Evolutionary conservation across 352 stramenopile genomes (phyloP).

Genomic region (Paralagenidium karlingii): DNA sequence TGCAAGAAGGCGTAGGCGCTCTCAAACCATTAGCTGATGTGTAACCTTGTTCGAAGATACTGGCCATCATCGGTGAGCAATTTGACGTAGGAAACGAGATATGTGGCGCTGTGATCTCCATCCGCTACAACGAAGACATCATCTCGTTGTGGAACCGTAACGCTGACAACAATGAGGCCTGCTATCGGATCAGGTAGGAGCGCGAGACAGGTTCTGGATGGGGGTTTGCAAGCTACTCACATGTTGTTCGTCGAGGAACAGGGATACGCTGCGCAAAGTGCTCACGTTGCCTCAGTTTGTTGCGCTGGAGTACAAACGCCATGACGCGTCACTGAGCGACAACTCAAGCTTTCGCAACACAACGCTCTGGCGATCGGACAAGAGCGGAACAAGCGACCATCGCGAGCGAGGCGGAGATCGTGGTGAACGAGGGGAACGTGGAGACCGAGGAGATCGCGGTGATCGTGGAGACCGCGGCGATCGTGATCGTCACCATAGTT

Average conservation of each 20-base stretch:
- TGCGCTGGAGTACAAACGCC: slow-evolving; percentile 86
- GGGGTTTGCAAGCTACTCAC: neutral
- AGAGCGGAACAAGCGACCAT: slow-evolving; percentile 15
- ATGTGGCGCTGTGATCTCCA: slow-evolving; percentile 83
- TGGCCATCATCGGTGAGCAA: slow-evolving; percentile 90
- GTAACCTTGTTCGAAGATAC: slow-evolving; percentile 1
- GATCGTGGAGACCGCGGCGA: too few species aligned
- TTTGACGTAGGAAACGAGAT: slow-evolving; percentile 92
- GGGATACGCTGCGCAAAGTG: slow-evolving; percentile 82
- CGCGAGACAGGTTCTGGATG: neutral
- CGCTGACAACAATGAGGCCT: slow-evolving; percentile 85
- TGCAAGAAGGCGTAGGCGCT: neutral
- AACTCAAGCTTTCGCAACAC: slow-evolving; percentile 72
- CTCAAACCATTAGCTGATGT: neutral
- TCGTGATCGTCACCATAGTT: too few species aligned
- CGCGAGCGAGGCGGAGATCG: slow-evolving; percentile 6
- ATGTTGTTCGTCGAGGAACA: slow-evolving; percentile 4
- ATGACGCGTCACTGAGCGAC: slow-evolving; percentile 77
- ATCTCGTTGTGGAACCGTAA: slow-evolving; percentile 93
- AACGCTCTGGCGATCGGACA: slow-evolving; percentile 61
- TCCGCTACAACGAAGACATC: slow-evolving; percentile 89
- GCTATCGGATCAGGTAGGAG: slow-evolving; percentile 61
- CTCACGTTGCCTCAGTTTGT: slow-evolving; percentile 87
- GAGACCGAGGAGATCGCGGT: neutral
- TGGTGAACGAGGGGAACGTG: neutral